Percentiles rank a stretch among this genome's conserved stretches.
phyloP scores from a whole-genome alignment of 2,329 filamentous ascomycete genomes.

The Clarireedia hainanense region DNA sequence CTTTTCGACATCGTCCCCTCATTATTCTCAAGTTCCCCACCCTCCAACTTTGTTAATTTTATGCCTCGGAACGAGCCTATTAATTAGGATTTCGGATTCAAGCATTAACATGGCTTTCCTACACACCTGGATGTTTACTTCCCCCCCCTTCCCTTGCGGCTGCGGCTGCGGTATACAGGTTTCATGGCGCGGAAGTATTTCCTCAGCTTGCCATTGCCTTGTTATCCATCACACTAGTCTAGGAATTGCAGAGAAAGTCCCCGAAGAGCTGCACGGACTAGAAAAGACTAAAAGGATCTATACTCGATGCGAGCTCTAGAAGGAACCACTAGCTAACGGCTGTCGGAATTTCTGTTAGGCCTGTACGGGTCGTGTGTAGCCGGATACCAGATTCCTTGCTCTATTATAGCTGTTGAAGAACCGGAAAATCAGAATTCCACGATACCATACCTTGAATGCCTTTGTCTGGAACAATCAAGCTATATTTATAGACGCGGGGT shows the following conservation, averaged over 20 bases:
- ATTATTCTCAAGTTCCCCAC: too few relatives aligned
- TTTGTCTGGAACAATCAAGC: background rate
- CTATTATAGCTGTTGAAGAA: background rate
- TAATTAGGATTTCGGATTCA: too few relatives aligned
- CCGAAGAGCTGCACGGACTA: background rate
- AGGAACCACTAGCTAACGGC: background rate
- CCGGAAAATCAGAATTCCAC: background rate
- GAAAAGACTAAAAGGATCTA: background rate
- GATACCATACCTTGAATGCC: background rate
- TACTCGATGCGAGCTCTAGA: background rate
- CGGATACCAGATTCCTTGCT: background rate
- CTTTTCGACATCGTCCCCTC: too few relatives aligned
- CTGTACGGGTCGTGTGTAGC: background rate
- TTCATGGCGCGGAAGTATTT: background rate
- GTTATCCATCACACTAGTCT: background rate
- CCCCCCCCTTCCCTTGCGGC: background rate
- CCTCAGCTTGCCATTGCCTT: background rate
- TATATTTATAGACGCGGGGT: background rate
- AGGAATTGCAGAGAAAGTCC: background rate
- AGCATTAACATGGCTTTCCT: too few relatives aligned
- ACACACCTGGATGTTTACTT: background rate
- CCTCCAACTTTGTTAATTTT: too few relatives aligned
- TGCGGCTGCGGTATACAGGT: background rate
- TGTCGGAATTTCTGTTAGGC: background rate
- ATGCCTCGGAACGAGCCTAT: too few relatives aligned